Conservation (phyloP, 2,329 filamentous ascomycete genomes). For the Macrophomina phaseolina region DNA sequence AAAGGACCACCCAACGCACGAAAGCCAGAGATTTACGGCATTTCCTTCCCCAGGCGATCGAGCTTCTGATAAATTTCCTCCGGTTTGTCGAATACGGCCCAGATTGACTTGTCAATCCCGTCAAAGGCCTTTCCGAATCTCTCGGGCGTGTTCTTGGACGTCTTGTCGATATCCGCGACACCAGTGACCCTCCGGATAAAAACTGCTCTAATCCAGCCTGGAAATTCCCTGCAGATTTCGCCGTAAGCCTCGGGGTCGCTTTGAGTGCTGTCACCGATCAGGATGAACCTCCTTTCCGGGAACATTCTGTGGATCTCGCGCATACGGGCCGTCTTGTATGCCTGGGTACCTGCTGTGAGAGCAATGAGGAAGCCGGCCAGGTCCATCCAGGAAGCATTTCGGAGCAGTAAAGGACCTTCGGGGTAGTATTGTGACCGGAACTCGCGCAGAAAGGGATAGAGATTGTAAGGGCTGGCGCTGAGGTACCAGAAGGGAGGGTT, state of each 20-base stretch:
- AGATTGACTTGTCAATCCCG: conserved; percentile 70
- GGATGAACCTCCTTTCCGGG: conserved; percentile 78
- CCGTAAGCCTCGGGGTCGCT: conserved; percentile 90
- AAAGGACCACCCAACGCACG: too few species aligned
- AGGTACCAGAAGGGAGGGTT: conserved; percentile 88
- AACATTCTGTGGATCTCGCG: conserved; percentile 79
- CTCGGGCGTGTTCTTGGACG: conserved; percentile 68
- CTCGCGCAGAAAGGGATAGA: conserved; percentile 81
- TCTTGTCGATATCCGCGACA: conserved; percentile 74
- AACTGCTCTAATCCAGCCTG: conserved; percentile 81
- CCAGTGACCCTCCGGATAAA: conserved; percentile 85
- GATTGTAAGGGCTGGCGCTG: conserved; percentile 90
- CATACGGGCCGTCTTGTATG: conserved; percentile 85
- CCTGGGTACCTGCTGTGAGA: conserved; percentile 78
- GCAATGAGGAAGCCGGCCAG: conserved; percentile 78
- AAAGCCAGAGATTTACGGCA: not conserved
- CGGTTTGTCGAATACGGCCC: conserved; percentile 84
- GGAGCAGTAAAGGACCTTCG: conserved; percentile 79
- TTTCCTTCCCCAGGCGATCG: conserved; percentile 30
- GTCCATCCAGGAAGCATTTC: conserved; percentile 86
- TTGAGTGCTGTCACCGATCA: conserved; percentile 90
- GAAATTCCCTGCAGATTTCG: conserved; percentile 71
- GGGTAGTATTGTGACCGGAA: conserved; percentile 78
- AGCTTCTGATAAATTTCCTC: conserved; percentile 62
- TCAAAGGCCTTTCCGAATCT: conserved; percentile 86